Base-by-base conservation (phyloP, 2,329 filamentous ascomycete genomes). In the Venturia effusa region DNA sequence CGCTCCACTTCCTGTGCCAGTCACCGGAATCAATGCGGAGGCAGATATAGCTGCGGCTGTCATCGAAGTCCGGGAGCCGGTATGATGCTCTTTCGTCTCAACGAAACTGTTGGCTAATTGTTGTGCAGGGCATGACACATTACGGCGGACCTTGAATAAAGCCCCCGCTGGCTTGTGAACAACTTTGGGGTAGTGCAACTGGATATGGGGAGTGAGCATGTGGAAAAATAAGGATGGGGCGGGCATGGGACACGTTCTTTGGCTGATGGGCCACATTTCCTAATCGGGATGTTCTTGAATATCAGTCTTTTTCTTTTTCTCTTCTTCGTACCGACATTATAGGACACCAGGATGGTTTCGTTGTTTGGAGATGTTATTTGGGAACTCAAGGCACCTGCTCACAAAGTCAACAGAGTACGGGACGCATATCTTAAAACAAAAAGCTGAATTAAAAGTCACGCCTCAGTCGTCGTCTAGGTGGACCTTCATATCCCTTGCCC, bases 401-500 rank as follows among this genome's bases (percentile, higher is more conserved):
- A 2, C n/a, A 1, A 27, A 27, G 48, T 54, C 24, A 54, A 54
- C 22, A 13, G 22, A 27, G 48, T 10, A 54, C 48, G 13, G 27
- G 5, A 13, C 10, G 22, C 10, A 54, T 2, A 30, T 1, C 1
- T 15, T 32, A 54, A 54, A 32, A 54, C 6, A 54, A 32, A 4
- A 13, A 2, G 7, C 24, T 4, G 4, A 15, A 3, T 54, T 30
- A 54, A 27, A 30, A 13, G 13, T 10, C 5, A 13, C 22, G 7
- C 5, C 22, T 55, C 15, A 62, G 6, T 62, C 60, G 13, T 51
- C 60, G 13, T 62, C 60, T 1, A 62, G 22, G 1, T 62, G 10
- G n/a, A 62, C 60, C 41, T 62, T 62, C 15, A 63, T 55, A 17
- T 54, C 61, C 13, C 39, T 54, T 1, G 61, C 61, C 24, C 45